Conservation (phyloP, 495 filamentous ascomycete genomes). For the Penicillium silybi region DNA sequence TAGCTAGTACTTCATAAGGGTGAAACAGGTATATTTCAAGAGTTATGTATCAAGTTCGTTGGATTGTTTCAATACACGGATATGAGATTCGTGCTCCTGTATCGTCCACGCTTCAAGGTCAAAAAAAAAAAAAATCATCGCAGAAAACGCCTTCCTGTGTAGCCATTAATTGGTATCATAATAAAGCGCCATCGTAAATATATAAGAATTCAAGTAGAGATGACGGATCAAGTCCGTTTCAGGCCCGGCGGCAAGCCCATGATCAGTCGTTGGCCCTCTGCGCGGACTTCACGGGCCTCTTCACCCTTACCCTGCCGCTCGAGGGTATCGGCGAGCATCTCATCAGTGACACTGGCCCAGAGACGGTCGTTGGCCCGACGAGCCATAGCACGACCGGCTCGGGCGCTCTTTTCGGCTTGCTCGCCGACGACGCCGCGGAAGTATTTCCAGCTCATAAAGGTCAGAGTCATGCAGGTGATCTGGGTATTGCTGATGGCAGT, state of each 20-base stretch:
- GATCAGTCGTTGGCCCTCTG: constrained; percentile 43
- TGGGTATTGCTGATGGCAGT: constrained; percentile 59
- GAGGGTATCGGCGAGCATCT: constrained; percentile 70
- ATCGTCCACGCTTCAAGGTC: background rate
- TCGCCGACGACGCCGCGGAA: constrained; percentile 83
- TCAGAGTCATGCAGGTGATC: constrained; percentile 75
- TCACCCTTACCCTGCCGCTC: constrained; percentile 65
- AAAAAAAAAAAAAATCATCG: background rate
- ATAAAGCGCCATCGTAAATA: constrained; percentile 7
- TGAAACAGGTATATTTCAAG: background rate
- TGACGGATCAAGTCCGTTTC: constrained; percentile 17
- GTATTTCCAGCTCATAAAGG: constrained; percentile 79
- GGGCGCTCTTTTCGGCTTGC: constrained; percentile 84
- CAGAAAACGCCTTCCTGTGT: constrained; percentile 20
- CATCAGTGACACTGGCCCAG: constrained; percentile 82
- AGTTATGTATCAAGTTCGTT: background rate
- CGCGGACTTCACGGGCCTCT: constrained; percentile 52
- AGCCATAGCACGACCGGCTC: constrained; percentile 69
- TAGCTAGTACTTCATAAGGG: background rate
- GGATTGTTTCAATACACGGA: background rate
- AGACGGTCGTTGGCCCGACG: constrained; percentile 69
- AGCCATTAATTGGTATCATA: constrained; percentile 33
- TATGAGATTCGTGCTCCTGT: background rate
- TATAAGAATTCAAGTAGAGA: background rate
- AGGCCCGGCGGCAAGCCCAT: constrained; percentile 41